Conservation (phyloP, 2,329 filamentous ascomycete genomes). For the Ophiostoma piceae region DNA sequence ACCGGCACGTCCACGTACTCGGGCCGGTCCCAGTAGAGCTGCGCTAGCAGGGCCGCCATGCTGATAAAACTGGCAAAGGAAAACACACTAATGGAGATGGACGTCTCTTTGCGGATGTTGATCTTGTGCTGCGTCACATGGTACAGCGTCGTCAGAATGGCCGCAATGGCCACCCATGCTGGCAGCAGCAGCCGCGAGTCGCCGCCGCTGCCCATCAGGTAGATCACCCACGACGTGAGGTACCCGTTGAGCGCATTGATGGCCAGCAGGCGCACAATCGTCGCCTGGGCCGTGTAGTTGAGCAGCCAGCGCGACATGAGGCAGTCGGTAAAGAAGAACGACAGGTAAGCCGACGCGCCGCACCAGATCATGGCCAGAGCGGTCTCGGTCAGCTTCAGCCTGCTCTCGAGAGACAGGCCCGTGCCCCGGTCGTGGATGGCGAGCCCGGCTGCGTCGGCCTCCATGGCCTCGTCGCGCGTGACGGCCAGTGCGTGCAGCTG, state of each 20-base stretch:
- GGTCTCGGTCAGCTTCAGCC: constrained; percentile 60
- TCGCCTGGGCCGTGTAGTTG: constrained; percentile 76
- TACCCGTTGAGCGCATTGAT: constrained; percentile 71
- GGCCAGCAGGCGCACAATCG: constrained; percentile 71
- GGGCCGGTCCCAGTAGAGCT: constrained; percentile 58
- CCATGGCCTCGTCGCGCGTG: constrained; percentile 23
- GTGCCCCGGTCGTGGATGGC: constrained; percentile 17
- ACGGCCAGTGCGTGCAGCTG: constrained; percentile 45
- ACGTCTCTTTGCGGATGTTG: constrained; percentile 73
- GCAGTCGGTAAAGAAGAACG: constrained; percentile 79
- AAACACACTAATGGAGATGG: constrained; percentile 70
- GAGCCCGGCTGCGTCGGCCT: constrained; percentile 19
- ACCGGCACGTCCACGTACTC: constrained; percentile 58
- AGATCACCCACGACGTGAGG: constrained; percentile 66
- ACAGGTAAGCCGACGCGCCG: constrained; percentile 69
- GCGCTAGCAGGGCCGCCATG: constrained; percentile 63
- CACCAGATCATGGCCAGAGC: constrained; percentile 71
- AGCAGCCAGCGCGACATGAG: constrained; percentile 83
- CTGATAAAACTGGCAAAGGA: constrained; percentile 71
- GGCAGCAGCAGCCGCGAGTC: constrained; percentile 67
- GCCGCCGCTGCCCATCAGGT: constrained; percentile 62
- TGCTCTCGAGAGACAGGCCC: constrained; percentile 37
- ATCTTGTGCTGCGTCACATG: constrained; percentile 73
- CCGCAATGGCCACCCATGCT: constrained; percentile 73
- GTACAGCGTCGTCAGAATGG: constrained; percentile 67